Evolutionary conservation across 2,329 filamentous ascomycete genomes (phyloP), one percentile per base, ranked within the genome.

Genomic region (Parafenestella ontariensis): DNA sequence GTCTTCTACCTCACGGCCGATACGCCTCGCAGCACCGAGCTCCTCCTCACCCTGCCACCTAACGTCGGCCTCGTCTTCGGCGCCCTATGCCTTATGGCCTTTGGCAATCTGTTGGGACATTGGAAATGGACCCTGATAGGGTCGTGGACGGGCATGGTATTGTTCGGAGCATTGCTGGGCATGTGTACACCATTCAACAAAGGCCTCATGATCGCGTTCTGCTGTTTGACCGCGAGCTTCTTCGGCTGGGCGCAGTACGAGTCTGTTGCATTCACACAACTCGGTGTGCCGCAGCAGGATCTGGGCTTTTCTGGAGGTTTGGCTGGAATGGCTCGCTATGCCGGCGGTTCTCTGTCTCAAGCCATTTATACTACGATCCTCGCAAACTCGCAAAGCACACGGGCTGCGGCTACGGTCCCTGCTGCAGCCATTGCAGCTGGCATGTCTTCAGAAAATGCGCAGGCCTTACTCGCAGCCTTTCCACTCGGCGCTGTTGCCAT

Each of bases 81-180:
- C 42, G 79, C 79, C 0, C 41, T 77, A 0, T 56, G 79, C 9
- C 68, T 83, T 3, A 76, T 76, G 2, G 56, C 70, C 2, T 76
- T 82, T 36, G 80, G 81, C 3, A 73, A 74, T 33, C 70, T 65
- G 49, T 72, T 83, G 36, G 72, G 74, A 13, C 72, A 79, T 58
- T 83, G 80, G 79, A 73, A 80, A 17, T 81, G 78, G 79, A 78
- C 79, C 21, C 61, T 82, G 28, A 78, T 75, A 1, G 76, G 66
- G 0, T 76, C 78, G 0, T 75, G 78, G 26, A 75, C 76, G 28
- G 63, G 82, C 20, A 83, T 83, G 80, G 79, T 81, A 5, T 54
- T 82, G 1, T 83, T 81, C 49, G 81, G 80, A 1, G 77, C 75
- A 0, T 58, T 83, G 17, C 62, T 83, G 46, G 80, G 76, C 0